Evolutionary conservation across 768 basidiomycete genomes (phyloP).

Genomic region (Stropharia rugosoannulata): DNA sequence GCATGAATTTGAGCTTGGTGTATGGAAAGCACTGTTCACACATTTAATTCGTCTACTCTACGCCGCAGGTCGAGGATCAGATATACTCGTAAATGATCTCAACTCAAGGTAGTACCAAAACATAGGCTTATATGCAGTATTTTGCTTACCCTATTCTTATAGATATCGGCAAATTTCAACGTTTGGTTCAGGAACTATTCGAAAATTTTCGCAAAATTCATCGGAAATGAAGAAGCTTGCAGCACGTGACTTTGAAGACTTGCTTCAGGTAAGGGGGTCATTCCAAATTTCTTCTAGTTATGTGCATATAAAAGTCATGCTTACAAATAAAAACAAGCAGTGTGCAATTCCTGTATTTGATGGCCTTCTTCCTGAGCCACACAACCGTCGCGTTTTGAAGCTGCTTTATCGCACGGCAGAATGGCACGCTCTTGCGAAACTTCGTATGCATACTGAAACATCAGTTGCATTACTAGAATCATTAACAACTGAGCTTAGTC

Average conservation of each 20-base stretch:
- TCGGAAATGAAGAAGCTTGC: constrained; percentile 8
- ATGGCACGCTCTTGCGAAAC: constrained; percentile 35
- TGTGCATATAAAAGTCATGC: constrained; percentile 14
- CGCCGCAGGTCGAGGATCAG: constrained; percentile 15
- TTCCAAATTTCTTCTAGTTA: no score
- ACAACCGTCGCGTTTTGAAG: constrained; percentile 17
- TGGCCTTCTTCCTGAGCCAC: constrained; percentile 27
- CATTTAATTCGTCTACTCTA: constrained; percentile 24
- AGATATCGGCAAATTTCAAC: constrained; percentile 23
- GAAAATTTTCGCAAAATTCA: constrained; percentile 1
- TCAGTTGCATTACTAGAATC: constrained; percentile 23
- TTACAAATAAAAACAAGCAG: constrained; percentile 13
- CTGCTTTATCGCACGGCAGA: constrained; percentile 26
- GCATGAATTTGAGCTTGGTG: constrained; percentile 3
- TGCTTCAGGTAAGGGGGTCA: constrained; percentile 4
- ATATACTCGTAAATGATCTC: constrained; percentile 13
- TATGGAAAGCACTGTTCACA: constrained; percentile 21
- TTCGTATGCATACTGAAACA: constrained; percentile 28
- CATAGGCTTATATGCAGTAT: constrained; percentile 32
- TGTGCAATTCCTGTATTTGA: constrained; percentile 37
- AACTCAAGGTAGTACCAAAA: background rate
- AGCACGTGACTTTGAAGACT: constrained; percentile 1
- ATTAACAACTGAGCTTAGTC: constrained; percentile 26
- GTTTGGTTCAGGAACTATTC: constrained; percentile 13
- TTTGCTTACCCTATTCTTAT: constrained; percentile 1